Evolutionary conservation across 805 yeast genomes (phyloP).

Genomic region (Starmerella vaccinii): DNA sequence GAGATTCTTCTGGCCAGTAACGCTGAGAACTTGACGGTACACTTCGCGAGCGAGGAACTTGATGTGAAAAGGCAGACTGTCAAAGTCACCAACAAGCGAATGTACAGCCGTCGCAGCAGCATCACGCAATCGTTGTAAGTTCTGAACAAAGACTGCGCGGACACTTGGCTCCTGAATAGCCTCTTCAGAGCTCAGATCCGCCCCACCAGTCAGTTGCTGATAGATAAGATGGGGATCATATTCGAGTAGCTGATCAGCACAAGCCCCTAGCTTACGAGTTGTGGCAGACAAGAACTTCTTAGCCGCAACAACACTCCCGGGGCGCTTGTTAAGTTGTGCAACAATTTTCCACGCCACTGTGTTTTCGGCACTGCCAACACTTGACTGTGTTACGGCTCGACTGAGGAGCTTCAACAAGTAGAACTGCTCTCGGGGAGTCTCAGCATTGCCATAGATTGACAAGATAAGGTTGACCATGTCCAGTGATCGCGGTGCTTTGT

Average conservation of each 20-base stretch:
- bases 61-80: constrained; percentile 45
- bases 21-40: constrained; percentile 21
- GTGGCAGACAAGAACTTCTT: constrained; percentile 34
- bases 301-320: constrained; percentile 23
- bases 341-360: constrained; percentile 19
- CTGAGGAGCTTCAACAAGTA: constrained; percentile 52
- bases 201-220: constrained; percentile 28
- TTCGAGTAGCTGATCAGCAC: constrained; percentile 50
- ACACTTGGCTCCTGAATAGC: constrained; percentile 79
- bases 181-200: constrained; percentile 41
- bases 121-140: constrained; percentile 67
- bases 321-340: constrained; percentile 12
- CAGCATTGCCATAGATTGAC: constrained; percentile 31
- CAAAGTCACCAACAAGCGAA: constrained; percentile 38
- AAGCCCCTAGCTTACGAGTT: constrained; percentile 27
- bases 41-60: constrained; percentile 44
- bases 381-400: constrained; percentile 11
- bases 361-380: constrained; percentile 18
- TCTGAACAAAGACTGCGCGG: constrained; percentile 55
- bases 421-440: constrained; percentile 58
- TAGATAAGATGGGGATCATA: constrained; percentile 55
- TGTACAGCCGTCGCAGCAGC: constrained; percentile 51
- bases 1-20: constrained; percentile 35
- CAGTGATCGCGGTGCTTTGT: constrained; percentile 12
- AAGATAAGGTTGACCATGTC: constrained; percentile 28